phyloP scores from a whole-genome alignment of 164 flowering plant genomes.

The Liriodendron chinense region DNA sequence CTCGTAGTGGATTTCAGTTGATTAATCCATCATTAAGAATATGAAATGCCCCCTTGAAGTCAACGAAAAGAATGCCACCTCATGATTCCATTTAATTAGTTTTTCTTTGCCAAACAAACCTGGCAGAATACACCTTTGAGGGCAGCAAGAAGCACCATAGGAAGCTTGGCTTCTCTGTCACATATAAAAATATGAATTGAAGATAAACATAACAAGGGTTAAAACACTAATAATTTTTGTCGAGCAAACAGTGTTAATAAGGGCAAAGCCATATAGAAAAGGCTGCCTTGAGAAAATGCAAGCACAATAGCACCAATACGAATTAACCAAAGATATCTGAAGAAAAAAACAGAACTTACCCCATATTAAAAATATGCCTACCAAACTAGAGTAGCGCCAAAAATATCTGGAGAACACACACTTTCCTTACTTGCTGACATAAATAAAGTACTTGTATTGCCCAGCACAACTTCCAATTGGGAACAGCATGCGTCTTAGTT shows the following conservation, averaged over 20 bases:
- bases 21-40: background rate
- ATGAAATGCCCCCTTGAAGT: background rate
- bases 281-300: background rate
- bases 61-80: background rate
- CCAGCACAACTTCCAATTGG: too few relatives aligned
- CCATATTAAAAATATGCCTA: background rate
- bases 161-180: conserved; percentile 5
- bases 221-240: background rate
- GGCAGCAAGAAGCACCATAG: background rate
- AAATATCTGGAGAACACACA: background rate
- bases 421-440: background rate
- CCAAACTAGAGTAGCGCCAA: background rate
- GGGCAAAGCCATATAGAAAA: background rate
- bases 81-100: background rate
- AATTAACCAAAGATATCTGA: background rate
- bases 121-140: conserved; percentile 1
- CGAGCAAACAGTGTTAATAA: background rate
- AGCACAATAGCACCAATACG: background rate
- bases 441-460: too few relatives aligned
- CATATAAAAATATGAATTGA: background rate
- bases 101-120: background rate
- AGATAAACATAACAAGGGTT: background rate
- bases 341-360: too few relatives aligned
- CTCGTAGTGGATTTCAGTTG: background rate
- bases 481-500: too few relatives aligned